Percentiles rank a stretch among this genome's conserved stretches.
Conservation (phyloP, 1,284 basidiomycete genomes). For the Naganishia cerealis region DNA sequence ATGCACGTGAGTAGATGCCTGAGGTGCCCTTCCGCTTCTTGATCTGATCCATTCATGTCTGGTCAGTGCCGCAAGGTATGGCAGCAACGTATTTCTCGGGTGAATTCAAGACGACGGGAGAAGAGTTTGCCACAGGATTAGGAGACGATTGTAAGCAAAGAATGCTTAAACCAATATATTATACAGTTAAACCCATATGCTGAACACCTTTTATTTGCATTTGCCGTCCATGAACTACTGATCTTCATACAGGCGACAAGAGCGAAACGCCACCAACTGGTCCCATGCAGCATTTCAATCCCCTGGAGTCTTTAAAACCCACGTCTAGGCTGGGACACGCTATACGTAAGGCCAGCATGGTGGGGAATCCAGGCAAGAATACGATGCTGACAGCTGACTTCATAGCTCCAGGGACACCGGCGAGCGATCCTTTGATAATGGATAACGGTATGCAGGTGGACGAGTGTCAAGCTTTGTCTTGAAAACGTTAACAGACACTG, state of each 20-base stretch:
- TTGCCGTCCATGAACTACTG: too few species aligned
- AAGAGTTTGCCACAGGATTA: conserved; percentile 11
- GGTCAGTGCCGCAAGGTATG: conserved; percentile 3
- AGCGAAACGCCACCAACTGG: too few species aligned
- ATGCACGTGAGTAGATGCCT: not conserved
- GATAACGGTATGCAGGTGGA: not conserved
- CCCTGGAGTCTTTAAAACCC: too few species aligned
- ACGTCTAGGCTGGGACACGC: too few species aligned
- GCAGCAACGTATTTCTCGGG: conserved; percentile 14
- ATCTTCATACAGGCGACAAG: too few species aligned
- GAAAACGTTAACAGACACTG: not conserved
- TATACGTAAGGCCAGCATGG: not conserved
- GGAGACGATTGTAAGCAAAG: not conserved
- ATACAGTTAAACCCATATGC: not conserved
- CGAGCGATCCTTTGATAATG: not conserved
- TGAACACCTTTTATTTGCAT: too few species aligned
- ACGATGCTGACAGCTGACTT: not conserved
- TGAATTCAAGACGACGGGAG: conserved; percentile 1
- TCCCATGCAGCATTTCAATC: too few species aligned
- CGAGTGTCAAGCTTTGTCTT: not conserved
- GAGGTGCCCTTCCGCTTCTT: not conserved
- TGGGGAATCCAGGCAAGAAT: not conserved
- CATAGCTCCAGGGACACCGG: not conserved
- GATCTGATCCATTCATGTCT: not conserved
- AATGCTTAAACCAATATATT: not conserved